Evolutionary conservation across 2,329 filamentous ascomycete species (phyloP).

Genomic region (Coniella lustricola): DNA sequence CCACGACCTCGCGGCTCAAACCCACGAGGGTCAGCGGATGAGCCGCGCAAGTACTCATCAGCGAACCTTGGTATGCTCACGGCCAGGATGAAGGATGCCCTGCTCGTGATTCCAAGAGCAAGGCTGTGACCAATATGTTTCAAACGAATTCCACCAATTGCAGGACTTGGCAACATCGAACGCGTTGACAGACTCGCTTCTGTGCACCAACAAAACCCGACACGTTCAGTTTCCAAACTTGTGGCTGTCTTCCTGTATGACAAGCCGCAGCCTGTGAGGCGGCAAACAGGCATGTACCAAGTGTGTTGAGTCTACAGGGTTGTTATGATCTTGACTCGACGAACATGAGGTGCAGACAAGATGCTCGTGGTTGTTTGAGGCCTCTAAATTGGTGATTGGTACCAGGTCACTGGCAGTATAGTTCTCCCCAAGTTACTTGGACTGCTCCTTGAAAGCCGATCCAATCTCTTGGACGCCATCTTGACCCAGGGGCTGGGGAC

Average conservation of each 20-base stretch:
- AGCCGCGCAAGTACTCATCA: neutral
- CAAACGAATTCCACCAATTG: constrained; percentile 1
- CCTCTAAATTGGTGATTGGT: too few species aligned
- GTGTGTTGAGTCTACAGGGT: neutral
- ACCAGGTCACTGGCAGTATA: too few species aligned
- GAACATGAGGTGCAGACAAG: too few species aligned
- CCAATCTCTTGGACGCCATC: too few species aligned
- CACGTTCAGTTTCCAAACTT: neutral
- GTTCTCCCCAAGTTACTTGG: too few species aligned
- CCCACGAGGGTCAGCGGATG: neutral
- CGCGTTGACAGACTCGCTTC: neutral
- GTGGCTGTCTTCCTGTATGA: neutral
- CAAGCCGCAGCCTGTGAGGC: neutral
- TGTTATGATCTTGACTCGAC: neutral
- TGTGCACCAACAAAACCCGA: neutral
- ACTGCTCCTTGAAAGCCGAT: too few species aligned
- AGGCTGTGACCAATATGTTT: neutral
- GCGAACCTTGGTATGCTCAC: neutral
- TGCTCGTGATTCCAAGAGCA: neutral
- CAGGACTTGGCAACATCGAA: neutral
- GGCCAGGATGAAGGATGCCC: neutral
- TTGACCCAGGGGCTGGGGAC: too few species aligned
- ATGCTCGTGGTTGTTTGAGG: too few species aligned
- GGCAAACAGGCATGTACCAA: too few species aligned
- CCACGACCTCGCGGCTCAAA: too few species aligned